These are phyloP conservation scores for Yamadazyma siamensis DNA, from an alignment of 1,139 yeast species.

Conservation along the genomic window DNA sequence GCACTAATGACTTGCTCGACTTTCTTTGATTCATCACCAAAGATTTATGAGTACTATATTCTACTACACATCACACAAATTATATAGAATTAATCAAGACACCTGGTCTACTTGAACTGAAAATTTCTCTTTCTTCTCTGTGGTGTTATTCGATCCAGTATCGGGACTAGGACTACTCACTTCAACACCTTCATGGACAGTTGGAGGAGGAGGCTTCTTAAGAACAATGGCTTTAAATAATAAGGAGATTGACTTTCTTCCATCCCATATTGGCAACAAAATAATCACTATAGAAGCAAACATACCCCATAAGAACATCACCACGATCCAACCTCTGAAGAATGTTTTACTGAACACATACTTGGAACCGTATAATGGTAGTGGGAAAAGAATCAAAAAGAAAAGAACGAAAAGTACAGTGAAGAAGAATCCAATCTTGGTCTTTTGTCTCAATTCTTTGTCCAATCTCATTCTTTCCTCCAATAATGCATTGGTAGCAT, in stretches of 20 bases:
- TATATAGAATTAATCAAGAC: slow-evolving; percentile 1
- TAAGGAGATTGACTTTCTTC: slow-evolving; percentile 16
- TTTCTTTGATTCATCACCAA: too few relatives aligned
- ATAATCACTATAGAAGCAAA: slow-evolving; percentile 30
- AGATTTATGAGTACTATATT: too few relatives aligned
- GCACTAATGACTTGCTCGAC: too few relatives aligned
- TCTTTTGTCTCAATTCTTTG: slow-evolving; percentile 18
- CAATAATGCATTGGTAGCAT: slow-evolving; percentile 22
- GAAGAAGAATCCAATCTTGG: slow-evolving; percentile 16
- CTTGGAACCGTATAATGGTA: slow-evolving; percentile 26
- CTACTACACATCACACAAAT: too few relatives aligned
- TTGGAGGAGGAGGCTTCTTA: slow-evolving; percentile 3
- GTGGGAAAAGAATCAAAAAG: slow-evolving; percentile 23
- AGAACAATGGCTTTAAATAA: slow-evolving; percentile 9
- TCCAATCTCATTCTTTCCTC: slow-evolving; percentile 18
- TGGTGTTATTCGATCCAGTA: too few relatives aligned
- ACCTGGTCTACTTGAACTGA: slow-evolving; percentile 4
- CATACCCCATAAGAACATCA: slow-evolving; percentile 29
- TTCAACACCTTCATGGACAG: too few relatives aligned
- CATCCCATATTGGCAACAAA: slow-evolving; percentile 36
- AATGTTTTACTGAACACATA: slow-evolving; percentile 29
- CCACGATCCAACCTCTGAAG: slow-evolving; percentile 30
- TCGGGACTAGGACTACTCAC: too few relatives aligned
- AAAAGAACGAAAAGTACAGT: slow-evolving; percentile 17
- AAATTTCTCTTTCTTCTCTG: slow-evolving; percentile 5